Conservation (phyloP, 2,329 filamentous ascomycete genomes). For the Colletotrichum eleusines region DNA sequence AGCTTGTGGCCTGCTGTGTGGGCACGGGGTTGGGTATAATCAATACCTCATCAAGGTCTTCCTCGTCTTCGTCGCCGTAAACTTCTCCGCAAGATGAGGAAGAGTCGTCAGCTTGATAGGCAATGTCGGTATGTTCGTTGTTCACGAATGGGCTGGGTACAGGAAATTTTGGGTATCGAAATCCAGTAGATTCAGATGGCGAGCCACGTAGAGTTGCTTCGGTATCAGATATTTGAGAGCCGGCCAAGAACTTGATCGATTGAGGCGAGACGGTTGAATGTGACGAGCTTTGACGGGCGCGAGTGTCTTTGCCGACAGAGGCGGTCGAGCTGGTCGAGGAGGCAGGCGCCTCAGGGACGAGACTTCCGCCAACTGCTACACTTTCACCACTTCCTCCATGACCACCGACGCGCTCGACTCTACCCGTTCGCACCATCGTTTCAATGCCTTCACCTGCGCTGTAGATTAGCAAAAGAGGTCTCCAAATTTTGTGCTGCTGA, state of each 20-base stretch:
- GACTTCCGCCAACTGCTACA: not conserved
- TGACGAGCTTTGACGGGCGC: not conserved
- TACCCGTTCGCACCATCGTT: not conserved
- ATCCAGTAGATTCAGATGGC: no score
- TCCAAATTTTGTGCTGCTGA: not conserved
- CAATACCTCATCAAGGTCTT: not conserved
- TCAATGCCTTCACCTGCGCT: not conserved
- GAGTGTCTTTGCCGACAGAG: not conserved
- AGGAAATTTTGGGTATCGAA: not conserved
- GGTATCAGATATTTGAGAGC: not conserved
- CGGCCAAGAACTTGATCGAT: no score
- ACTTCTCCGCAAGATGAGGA: not conserved
- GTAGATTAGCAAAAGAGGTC: not conserved
- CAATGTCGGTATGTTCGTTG: not conserved
- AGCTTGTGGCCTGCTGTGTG: not conserved
- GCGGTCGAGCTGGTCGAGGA: not conserved
- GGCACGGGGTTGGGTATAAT: no score
- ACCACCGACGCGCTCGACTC: not conserved
- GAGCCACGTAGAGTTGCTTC: not conserved
- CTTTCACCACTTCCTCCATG: not conserved
- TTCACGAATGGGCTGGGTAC: no score
- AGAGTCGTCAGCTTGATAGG: not conserved
- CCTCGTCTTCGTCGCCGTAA: not conserved
- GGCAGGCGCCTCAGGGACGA: not conserved
- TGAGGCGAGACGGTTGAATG: not conserved